A percentile compares a stretch with the other conserved stretches of the same genome.
Conservation (phyloP, 495 filamentous ascomycete genomes). For the Daldinia vernicosa region DNA sequence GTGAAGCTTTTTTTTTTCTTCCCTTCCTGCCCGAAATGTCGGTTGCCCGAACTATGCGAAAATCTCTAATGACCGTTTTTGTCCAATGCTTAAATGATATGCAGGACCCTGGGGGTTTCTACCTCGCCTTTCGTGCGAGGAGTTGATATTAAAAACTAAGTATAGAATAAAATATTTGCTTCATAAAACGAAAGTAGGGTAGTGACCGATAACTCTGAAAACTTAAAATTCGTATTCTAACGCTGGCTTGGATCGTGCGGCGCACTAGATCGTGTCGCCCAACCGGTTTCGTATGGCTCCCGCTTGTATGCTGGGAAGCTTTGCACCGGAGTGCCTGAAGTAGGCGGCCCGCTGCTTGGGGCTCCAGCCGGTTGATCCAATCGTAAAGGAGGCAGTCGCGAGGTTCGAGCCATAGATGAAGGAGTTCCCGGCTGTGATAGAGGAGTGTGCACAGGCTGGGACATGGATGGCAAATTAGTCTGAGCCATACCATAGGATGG, state of each 20-base stretch:
- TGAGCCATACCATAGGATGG: slow-evolving; percentile 49
- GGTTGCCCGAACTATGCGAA: slow-evolving; percentile 51
- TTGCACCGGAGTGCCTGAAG: slow-evolving; percentile 42
- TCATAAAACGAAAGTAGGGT: slow-evolving; percentile 41
- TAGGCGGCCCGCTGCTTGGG: slow-evolving; percentile 41
- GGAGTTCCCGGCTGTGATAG: slow-evolving; percentile 54
- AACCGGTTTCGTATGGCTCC: slow-evolving; percentile 55
- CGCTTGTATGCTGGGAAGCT: slow-evolving; percentile 46
- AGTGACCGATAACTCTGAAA: slow-evolving; percentile 16
- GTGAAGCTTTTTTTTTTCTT: slow-evolving; percentile 28
- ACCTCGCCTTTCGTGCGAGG: slow-evolving; percentile 28
- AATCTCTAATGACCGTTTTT: slow-evolving; percentile 45
- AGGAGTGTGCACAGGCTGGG: slow-evolving; percentile 45
- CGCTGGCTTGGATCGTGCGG: slow-evolving; percentile 42
- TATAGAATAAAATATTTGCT: slow-evolving; percentile 38
- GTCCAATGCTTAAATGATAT: slow-evolving; percentile 43
- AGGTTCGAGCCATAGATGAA: slow-evolving; percentile 48
- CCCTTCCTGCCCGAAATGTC: slow-evolving; percentile 41
- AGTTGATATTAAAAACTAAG: slow-evolving; percentile 41
- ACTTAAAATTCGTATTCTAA: slow-evolving; percentile 11
- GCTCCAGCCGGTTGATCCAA: slow-evolving; percentile 51
- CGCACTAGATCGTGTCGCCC: slow-evolving; percentile 52
- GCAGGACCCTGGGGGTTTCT: slow-evolving; percentile 9
- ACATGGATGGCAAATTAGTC: slow-evolving; percentile 51
- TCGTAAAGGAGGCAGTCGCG: slow-evolving; percentile 56